Base-by-base conservation (phyloP, 2,329 filamentous ascomycete species). In the Neonectria sp. region DNA sequence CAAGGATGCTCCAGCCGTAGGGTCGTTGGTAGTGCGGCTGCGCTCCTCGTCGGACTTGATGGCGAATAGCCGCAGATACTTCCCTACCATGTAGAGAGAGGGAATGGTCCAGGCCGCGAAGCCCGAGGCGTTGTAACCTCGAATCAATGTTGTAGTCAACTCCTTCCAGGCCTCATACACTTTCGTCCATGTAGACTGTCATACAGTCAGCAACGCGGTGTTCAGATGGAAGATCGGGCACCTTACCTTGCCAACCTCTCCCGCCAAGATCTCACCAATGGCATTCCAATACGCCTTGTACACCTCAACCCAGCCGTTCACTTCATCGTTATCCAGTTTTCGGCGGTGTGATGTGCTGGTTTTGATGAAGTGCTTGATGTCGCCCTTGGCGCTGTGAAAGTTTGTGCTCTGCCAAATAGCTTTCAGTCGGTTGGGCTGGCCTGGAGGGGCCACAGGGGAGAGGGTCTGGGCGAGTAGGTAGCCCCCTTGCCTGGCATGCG, bases 101-200 rank as follows among this genome's bases (percentile, higher is more conserved):
- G 96, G 95, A 58, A 99, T 90, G 0, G 95, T 96, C 95, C 96
- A 99, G 35, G 94, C 92, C 71, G 94, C 91, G 74, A 98, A 94
- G 3, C 89, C 88, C 62, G 87, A 85, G 71, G 88, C 92, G 40
- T 91, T 92, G 79, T 98, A 98, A 35, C 94, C 95, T 72, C 94
- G 90, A 65, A 95, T 91, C 45, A 98, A 85, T 55, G 86, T 85
- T 69, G 92, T 93, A 52, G 93, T 90, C 68, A 98, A 78, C 46
- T 97, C 93, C 77, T 94, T 97, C 95, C 96, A 98, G 12, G 91
- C 84, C 68, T 95, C 92, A 77, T 97, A 99, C 0, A 95, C 93
- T 62, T 89, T 92, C n/a, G 88, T 87, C 91, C 93, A 97, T 65
- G 93, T 90, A n/a, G 89, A 83, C 81, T 82, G 57, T 7, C 5